A percentile compares a stretch with the other conserved stretches of the same genome.
Evolutionary conservation across 768 basidiomycete genomes (phyloP).

Genomic region (Macrolepiota dolichaula): DNA sequence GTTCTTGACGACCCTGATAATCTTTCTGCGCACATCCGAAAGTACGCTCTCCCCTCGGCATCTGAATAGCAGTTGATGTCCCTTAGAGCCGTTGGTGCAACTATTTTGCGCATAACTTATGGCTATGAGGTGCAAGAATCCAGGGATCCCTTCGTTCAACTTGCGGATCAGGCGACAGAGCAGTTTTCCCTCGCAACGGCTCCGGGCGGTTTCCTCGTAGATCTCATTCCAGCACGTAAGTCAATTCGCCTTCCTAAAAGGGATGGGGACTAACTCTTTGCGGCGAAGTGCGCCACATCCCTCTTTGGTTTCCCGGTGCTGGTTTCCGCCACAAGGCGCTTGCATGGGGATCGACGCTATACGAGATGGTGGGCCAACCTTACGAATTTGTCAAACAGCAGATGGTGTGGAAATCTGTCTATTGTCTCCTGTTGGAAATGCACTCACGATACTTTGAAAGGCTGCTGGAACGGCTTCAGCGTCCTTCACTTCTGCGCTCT

Average conservation of each 20-base stretch:
- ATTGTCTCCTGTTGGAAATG: background rate
- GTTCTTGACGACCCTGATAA: slow-evolving; percentile 46
- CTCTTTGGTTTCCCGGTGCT: slow-evolving; percentile 64
- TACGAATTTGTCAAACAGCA: slow-evolving; percentile 59
- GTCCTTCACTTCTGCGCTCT: slow-evolving; percentile 57
- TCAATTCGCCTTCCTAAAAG: slow-evolving; percentile 7
- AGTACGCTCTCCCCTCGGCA: slow-evolving; percentile 29
- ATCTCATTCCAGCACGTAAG: slow-evolving; percentile 47
- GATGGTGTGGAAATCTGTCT: slow-evolving; percentile 38
- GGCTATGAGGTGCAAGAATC: slow-evolving; percentile 50
- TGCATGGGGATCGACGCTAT: slow-evolving; percentile 49
- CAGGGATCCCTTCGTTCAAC: slow-evolving; percentile 48
- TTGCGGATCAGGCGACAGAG: slow-evolving; percentile 51
- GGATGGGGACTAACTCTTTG: slow-evolving; percentile 5
- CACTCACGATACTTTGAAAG: slow-evolving; percentile 27
- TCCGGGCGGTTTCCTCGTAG: slow-evolving; percentile 50
- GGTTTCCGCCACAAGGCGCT: slow-evolving; percentile 51
- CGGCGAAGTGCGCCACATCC: slow-evolving; percentile 50
- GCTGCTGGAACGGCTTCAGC: slow-evolving; percentile 51
- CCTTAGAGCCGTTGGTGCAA: slow-evolving; percentile 46
- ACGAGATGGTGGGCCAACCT: slow-evolving; percentile 54
- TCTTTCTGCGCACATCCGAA: slow-evolving; percentile 41
- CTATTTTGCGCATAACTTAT: slow-evolving; percentile 50
- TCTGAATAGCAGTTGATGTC: slow-evolving; percentile 1
- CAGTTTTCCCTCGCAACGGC: slow-evolving; percentile 52